Evolutionary conservation across 345 rosid species (phyloP), one percentile per base, ranked within the genome.

Genomic region (Euphorbia pulcherrima): DNA sequence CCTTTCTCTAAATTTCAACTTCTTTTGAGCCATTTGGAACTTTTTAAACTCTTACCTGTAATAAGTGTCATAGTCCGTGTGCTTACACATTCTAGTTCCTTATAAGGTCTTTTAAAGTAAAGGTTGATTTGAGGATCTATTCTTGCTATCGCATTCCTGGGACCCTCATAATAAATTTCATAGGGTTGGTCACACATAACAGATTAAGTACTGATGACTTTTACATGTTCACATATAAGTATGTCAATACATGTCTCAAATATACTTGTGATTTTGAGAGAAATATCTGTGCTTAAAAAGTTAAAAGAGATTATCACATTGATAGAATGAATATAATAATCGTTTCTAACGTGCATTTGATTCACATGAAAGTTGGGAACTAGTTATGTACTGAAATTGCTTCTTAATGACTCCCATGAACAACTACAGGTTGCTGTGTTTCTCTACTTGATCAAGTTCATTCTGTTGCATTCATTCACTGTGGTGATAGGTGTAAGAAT

Each of bases 401-500:
- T 62, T 62, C 35, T 62, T 39, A 47, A 47, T 28, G 17, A 64
- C 27, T 61, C 35, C 56, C 64, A 47, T 28, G 66, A 9, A 68
- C 56, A 33, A 39, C 35, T 76, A 52, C 84, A 92, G 98, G 77
- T 78, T 40, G 80, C 74, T 3, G 68, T 75, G 53, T 70, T 72
- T 26, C 79, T 86, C 30, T 87, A 82, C 82, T 47, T 81, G 29
- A 21, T 84, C 70, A 88, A 78, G 78, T 69, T 75, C 53, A 50
- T 81, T 51, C 29, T 83, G 67, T 72, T 77, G 18, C 81, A 68
- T 33, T 83, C 86, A 33, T 18, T 80, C 64, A 76, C 83, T 14
- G 53, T 72, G 67, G 67, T 69, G 30, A 27, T 81, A 0, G 90
- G 88, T 72, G 68, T 76, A 63, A 93, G 97, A n/a, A n/a, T 90